A percentile compares a stretch with the other conserved stretches of the same genome.
phyloP scores from a whole-genome alignment of 2,329 filamentous ascomycete genomes.

The Metarhizium sp. region DNA sequence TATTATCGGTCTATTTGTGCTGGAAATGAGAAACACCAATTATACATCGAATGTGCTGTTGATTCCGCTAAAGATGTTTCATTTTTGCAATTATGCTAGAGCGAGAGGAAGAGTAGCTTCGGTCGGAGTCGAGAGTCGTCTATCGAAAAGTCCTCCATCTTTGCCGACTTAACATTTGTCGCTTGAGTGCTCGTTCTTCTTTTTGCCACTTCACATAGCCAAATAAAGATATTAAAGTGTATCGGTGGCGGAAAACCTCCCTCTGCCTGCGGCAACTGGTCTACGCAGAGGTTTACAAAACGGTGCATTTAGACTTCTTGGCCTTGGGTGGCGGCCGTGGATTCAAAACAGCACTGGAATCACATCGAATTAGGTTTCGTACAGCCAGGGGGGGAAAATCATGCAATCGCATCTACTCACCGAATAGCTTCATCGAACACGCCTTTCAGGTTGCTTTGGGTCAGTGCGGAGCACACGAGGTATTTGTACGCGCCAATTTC shows the following conservation, averaged over 20 bases:
- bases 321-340: slow-evolving; percentile 51
- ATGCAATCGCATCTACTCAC: slow-evolving; percentile 41
- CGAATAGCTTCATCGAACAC: slow-evolving; percentile 98
- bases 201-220: slow-evolving; percentile 1
- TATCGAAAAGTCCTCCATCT: not conserved
- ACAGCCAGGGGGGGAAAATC: not conserved
- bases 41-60: not conserved
- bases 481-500: slow-evolving; percentile 97
- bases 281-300: slow-evolving; percentile 42
- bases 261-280: not conserved
- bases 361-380: not conserved
- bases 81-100: not conserved
- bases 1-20: slow-evolving; percentile 5
- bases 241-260: not conserved
- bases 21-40: not conserved
- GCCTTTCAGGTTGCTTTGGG: slow-evolving; percentile 93
- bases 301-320: slow-evolving; percentile 60
- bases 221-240: slow-evolving; percentile 3
- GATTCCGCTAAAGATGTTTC: not conserved
- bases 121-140: not conserved
- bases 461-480: slow-evolving; percentile 93
- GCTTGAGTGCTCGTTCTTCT: not conserved
- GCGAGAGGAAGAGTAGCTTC: not conserved
- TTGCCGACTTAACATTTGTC: not conserved
- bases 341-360: slow-evolving; percentile 58